phyloP scores from a whole-genome alignment of 192 early-diverging fungal species.

The Mortierella claussenii region DNA sequence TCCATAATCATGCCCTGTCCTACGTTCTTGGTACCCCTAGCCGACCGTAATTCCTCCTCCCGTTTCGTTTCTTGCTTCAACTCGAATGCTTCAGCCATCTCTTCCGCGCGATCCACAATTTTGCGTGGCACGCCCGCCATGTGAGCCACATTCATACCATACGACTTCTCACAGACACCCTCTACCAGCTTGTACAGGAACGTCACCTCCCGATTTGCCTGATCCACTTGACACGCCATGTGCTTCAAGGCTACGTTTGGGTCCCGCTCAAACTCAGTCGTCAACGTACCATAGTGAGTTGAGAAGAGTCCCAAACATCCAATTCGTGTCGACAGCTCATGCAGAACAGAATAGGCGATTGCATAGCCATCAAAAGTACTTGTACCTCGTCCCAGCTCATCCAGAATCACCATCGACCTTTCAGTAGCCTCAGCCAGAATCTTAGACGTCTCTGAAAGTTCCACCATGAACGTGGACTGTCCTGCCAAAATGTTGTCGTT shows the following conservation, averaged over 20 bases:
- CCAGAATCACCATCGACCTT: constrained; percentile 91
- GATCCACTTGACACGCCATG: constrained; percentile 88
- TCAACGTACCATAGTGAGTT: constrained; percentile 95
- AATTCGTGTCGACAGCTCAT: constrained; percentile 81
- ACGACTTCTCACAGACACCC: constrained; percentile 92
- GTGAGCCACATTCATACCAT: constrained; percentile 98
- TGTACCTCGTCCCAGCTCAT: constrained; percentile 98
- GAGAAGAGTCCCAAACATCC: constrained; percentile 94
- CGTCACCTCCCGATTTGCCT: constrained; percentile 85
- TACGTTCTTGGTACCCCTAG: constrained; percentile 24
- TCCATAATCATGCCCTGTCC: constrained; percentile 50
- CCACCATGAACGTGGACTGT: constrained; percentile 97
- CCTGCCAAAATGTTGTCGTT: constrained; percentile 96
- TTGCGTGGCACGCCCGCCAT: constrained; percentile 90
- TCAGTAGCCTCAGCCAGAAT: constrained; percentile 93
- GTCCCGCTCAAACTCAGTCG: constrained; percentile 84
- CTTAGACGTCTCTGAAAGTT: constrained; percentile 92
- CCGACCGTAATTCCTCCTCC: constrained; percentile 17
- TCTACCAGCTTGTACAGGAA: constrained; percentile 92
- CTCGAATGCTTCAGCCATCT: constrained; percentile 83
- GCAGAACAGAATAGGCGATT: constrained; percentile 92
- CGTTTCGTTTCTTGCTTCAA: constrained; percentile 42
- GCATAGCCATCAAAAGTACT: constrained; percentile 97
- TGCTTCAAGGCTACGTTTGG: constrained; percentile 84
- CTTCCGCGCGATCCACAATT: constrained; percentile 78